Base-by-base conservation (phyloP, 2,329 filamentous ascomycete species). In the Emydomyces testavorans region DNA sequence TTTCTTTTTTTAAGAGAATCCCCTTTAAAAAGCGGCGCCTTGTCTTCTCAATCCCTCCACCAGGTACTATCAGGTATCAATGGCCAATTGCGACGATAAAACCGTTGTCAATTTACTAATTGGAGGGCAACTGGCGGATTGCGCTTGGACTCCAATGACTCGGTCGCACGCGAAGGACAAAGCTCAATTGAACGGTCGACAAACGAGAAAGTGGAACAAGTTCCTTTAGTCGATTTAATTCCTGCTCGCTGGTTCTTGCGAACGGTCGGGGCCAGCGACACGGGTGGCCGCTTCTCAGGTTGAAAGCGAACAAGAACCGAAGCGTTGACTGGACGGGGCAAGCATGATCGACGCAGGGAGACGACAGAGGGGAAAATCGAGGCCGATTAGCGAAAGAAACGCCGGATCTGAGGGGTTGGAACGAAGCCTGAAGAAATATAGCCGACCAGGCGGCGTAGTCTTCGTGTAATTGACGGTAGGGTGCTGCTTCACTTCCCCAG, bases 291-390 rank as follows among this genome's bases (percentile, higher is more conserved):
- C 37, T 35, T 47, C 45, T 42, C 47, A 23, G n/a, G 34, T 32
- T 24, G 41, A 31, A 48, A 43, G 16, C 31, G 39, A 34, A 26
- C 38, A 23, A 48, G 26, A 16, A 34, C 36, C 10, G 37, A 16
- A 4, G 45, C 10, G 36, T 48, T 36, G 46, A 35, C 37, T 41
- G 38, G 48, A 48, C 46, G 49, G 51, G 50, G 45, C 37, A 31
- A 49, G 51, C 53, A 53, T 53, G 48, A 49, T 53, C 50, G 49
- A 50, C 49, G 35, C n/a, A 38, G 31, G 31, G 36, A 48, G 37
- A 44, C 41, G 16, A 40, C 32, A 37, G 32, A 34, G 44, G 21
- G 15, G 46, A 49, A 41, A 37, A 29, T 38, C 26, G 44, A 20
- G 43, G 26, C 32, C 26, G 21, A 38, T 11, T 15, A 39, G 24